Conservation (phyloP, 768 basidiomycete genomes). For the Mycena galopus region DNA sequence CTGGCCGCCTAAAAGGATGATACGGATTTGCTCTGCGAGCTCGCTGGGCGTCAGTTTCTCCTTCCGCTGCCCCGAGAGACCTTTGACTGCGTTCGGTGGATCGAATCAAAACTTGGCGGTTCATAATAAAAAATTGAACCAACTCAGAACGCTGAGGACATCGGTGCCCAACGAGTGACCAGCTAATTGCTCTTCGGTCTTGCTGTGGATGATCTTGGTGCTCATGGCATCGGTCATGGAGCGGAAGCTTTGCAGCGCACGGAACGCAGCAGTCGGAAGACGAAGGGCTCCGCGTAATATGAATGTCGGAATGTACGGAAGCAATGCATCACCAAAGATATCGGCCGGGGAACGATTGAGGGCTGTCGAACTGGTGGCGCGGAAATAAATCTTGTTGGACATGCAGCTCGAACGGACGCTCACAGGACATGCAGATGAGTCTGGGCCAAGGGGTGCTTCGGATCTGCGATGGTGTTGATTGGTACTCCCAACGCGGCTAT, state of each 20-base stretch:
- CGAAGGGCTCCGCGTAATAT: background rate
- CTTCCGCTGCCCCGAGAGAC: slow-evolving; percentile 15
- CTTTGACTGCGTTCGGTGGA: slow-evolving; percentile 8
- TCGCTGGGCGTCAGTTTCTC: slow-evolving; percentile 16
- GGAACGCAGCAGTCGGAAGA: slow-evolving; percentile 23
- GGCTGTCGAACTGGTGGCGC: slow-evolving; percentile 1
- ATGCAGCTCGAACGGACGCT: background rate
- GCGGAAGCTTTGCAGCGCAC: slow-evolving; percentile 19
- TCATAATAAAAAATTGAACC: background rate
- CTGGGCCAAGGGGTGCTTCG: slow-evolving; percentile 29
- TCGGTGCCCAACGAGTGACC: slow-evolving; percentile 11
- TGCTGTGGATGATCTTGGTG: slow-evolving; percentile 16
- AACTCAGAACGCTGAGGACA: slow-evolving; percentile 31
- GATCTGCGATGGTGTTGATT: slow-evolving; percentile 27
- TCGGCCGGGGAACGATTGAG: slow-evolving; percentile 16
- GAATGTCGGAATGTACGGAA: slow-evolving; percentile 24
- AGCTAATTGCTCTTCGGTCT: background rate
- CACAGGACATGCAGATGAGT: slow-evolving; percentile 32
- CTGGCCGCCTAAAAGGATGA: slow-evolving; percentile 31
- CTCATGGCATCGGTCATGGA: slow-evolving; percentile 26
- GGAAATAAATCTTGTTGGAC: background rate
- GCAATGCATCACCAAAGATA: slow-evolving; percentile 15
- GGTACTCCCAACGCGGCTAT: slow-evolving; percentile 30
- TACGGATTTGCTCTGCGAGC: slow-evolving; percentile 30
- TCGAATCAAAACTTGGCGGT: background rate